These are phyloP conservation scores for Tuber calosporum DNA, from an alignment of 495 filamentous ascomycete species.

Conservation along the genomic window DNA sequence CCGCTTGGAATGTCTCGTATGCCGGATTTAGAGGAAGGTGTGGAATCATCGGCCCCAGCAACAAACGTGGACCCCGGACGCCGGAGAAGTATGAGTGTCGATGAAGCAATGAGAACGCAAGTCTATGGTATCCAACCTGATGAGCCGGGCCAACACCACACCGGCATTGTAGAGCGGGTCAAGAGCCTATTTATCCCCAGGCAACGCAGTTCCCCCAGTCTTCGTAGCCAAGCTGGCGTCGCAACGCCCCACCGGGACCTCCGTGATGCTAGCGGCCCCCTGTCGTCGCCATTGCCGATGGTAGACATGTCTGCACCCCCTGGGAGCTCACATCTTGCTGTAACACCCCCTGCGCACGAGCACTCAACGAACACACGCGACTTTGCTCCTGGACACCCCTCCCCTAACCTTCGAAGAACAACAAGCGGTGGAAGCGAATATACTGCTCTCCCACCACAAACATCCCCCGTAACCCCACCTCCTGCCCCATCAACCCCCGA, in stretches of 20 bases:
- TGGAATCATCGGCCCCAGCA: constrained; percentile 53
- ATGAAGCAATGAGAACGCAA: constrained; percentile 42
- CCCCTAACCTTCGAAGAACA: constrained; percentile 37
- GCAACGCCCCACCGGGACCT: constrained; percentile 29
- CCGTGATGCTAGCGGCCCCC: constrained; percentile 14
- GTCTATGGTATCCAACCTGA: constrained; percentile 23
- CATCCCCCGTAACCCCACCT: constrained; percentile 41
- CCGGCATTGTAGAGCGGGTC: constrained; percentile 39
- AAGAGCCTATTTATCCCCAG: constrained; percentile 36
- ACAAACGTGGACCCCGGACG: constrained; percentile 28
- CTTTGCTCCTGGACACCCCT: constrained; percentile 39
- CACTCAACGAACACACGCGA: constrained; percentile 20
- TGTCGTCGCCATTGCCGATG: constrained; percentile 13
- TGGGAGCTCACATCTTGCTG: constrained; percentile 24
- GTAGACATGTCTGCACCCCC: constrained; percentile 18
- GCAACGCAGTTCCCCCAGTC: constrained; percentile 34
- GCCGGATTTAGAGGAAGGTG: constrained; percentile 58
- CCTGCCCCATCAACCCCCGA: constrained; percentile 48
- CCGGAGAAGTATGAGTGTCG: constrained; percentile 49
- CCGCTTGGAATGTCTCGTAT: constrained; percentile 85
- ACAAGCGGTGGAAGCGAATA: constrained; percentile 43
- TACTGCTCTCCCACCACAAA: constrained; percentile 43
- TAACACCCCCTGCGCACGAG: constrained; percentile 20
- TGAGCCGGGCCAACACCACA: constrained; percentile 41
- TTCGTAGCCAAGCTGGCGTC: constrained; percentile 27